Conservation (phyloP, 495 filamentous ascomycete genomes). For the Trichoderma virens region DNA sequence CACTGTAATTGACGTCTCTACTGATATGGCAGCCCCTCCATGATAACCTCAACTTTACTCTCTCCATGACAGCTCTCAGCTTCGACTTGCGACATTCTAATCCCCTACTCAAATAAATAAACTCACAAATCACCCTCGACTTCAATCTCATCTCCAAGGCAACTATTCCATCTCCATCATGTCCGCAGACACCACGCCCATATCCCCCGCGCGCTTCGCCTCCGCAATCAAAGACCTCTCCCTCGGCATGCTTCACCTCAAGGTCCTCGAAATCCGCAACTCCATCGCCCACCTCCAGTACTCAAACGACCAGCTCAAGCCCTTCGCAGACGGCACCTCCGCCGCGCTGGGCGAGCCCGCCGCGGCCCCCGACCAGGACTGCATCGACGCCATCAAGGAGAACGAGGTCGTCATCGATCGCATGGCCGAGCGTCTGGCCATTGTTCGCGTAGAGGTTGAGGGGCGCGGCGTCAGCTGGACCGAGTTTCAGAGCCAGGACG, state of each 20-base stretch:
- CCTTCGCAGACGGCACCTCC: constrained; percentile 42
- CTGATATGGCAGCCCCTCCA: too few relatives aligned
- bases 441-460: constrained; percentile 71
- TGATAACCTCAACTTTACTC: not conserved
- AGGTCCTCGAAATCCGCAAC: constrained; percentile 76
- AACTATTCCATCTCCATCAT: not conserved
- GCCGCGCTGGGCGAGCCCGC: constrained; percentile 19
- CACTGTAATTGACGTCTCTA: too few relatives aligned
- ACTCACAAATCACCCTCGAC: not conserved
- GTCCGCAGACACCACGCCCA: constrained; percentile 47
- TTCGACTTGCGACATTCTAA: not conserved
- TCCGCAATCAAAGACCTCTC: constrained; percentile 66
- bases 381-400: constrained; percentile 62
- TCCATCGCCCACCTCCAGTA: constrained; percentile 71
- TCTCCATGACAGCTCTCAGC: not conserved
- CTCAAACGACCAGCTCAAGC: constrained; percentile 65
- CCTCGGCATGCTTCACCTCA: constrained; percentile 63
- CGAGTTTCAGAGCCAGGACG: constrained; percentile 41
- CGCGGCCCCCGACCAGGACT: constrained; percentile 60
- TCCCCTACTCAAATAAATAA: not conserved
- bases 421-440: constrained; percentile 62
- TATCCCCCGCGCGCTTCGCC: constrained; percentile 57
- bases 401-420: constrained; percentile 66
- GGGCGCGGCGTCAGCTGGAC: constrained; percentile 62
- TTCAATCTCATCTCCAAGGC: not conserved